phyloP scores from a whole-genome alignment of 2,329 filamentous ascomycete genomes.

The Amauroascus verrucosus region DNA sequence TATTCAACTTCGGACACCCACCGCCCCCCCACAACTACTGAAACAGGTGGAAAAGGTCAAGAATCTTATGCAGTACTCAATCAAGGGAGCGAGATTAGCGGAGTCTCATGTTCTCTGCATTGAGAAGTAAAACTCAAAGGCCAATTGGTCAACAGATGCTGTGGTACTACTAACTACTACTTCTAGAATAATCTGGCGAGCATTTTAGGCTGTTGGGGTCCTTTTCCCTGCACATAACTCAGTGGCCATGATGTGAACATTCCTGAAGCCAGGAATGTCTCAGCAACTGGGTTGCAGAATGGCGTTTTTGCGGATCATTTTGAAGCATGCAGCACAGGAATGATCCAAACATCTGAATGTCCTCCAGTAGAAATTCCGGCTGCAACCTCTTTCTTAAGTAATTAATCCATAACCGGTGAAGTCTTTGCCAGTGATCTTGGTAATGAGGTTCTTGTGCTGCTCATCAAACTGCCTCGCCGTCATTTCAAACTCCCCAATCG shows the following conservation, averaged over 20 bases:
- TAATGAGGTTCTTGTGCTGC: slow-evolving; percentile 11
- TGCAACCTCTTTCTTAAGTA: slow-evolving; percentile 16
- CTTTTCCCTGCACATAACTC: no score
- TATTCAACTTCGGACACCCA: no score
- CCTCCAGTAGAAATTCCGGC: slow-evolving; percentile 15
- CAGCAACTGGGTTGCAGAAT: slow-evolving; percentile 11
- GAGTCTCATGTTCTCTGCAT: no score
- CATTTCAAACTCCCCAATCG: slow-evolving; percentile 16
- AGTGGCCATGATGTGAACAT: slow-evolving; percentile 1
- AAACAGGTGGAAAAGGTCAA: no score
- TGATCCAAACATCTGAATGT: slow-evolving; percentile 13
- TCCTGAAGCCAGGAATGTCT: slow-evolving; percentile 12
- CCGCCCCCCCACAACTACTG: no score
- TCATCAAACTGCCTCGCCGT: slow-evolving; percentile 13
- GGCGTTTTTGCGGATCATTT: slow-evolving; percentile 9
- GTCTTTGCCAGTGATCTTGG: slow-evolving; percentile 7
- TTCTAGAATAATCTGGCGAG: no score
- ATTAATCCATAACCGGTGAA: slow-evolving; percentile 10
- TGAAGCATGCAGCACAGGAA: slow-evolving; percentile 11
- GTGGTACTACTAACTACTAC: no score
- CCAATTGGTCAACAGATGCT: no score
- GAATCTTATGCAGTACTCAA: no score
- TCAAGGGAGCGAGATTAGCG: no score
- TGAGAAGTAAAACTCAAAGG: no score
- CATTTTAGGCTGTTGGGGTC: no score